A percentile compares a stretch with the other conserved stretches of the same genome.
Conservation (phyloP, 2,329 filamentous ascomycete genomes). For the Xylaria multiplex region DNA sequence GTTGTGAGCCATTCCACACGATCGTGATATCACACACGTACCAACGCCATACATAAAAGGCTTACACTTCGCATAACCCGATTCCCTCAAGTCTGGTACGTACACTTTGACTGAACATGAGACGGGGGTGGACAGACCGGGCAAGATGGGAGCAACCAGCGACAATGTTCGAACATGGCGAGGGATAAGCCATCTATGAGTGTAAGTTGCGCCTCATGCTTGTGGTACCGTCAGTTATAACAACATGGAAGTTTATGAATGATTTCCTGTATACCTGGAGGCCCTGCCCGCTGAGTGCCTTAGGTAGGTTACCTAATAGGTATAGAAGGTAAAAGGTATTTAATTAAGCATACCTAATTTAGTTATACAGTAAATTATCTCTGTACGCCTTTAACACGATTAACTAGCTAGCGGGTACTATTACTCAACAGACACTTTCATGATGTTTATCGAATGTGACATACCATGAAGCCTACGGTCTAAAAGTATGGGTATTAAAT, state of each 20-base stretch:
- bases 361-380: not conserved
- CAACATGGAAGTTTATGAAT: too few species aligned
- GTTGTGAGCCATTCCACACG: too few species aligned
- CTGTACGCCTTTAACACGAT: not conserved
- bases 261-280: too few species aligned
- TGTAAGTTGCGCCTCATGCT: not conserved
- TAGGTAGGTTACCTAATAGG: too few species aligned
- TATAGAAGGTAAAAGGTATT: too few species aligned
- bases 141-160: constrained; percentile 10
- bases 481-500: constrained; percentile 30
- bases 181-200: not conserved
- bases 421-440: too few species aligned
- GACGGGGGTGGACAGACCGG: constrained; percentile 1
- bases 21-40: not conserved
- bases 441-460: too few species aligned
- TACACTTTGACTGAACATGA: constrained; percentile 1
- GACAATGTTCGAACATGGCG: constrained; percentile 7
- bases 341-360: not conserved
- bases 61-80: constrained; percentile 6
- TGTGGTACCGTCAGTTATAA: too few species aligned
- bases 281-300: too few species aligned
- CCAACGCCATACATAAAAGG: not conserved
- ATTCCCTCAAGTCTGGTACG: constrained; percentile 6
- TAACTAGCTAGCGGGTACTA: not conserved
- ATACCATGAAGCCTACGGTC: not conserved